Conservation (phyloP, 805 yeast species). For the Cyberlindnera xylosilytica region DNA sequence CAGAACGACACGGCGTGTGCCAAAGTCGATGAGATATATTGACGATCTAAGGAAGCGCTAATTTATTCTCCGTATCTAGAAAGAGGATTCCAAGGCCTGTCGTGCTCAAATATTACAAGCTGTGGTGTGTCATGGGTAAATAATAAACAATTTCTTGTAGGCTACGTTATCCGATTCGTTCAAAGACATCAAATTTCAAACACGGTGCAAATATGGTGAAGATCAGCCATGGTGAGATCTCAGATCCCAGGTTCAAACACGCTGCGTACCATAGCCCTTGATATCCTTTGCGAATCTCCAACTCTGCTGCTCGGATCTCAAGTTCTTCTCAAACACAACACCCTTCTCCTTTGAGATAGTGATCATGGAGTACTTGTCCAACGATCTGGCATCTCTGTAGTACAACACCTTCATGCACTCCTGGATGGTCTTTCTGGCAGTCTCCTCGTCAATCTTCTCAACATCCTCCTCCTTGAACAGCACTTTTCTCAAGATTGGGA, state of each 20-base stretch:
- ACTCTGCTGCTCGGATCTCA: slow-evolving; percentile 69
- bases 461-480: slow-evolving; percentile 79
- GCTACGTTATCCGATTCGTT: too few species aligned
- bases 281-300: slow-evolving; percentile 91
- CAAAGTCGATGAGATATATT: too few species aligned
- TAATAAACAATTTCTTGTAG: too few species aligned
- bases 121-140: too few species aligned
- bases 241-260: slow-evolving; percentile 29
- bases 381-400: slow-evolving; percentile 94
- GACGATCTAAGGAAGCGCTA: too few species aligned
- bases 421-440: slow-evolving; percentile 72
- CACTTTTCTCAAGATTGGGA: slow-evolving; percentile 83
- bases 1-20: too few species aligned
- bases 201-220: too few species aligned
- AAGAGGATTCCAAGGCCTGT: too few species aligned
- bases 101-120: too few species aligned
- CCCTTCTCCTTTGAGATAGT: slow-evolving; percentile 64
- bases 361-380: slow-evolving; percentile 80
- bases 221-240: too few species aligned
- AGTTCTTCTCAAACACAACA: slow-evolving; percentile 60
- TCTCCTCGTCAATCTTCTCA: slow-evolving; percentile 60
- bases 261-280: slow-evolving; percentile 84
- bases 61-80: too few species aligned
- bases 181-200: too few species aligned
- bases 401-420: slow-evolving; percentile 92